Evolutionary conservation across 371 early-diverging fungal genomes (phyloP).

Genomic region (Actinomortierella wolfii): DNA sequence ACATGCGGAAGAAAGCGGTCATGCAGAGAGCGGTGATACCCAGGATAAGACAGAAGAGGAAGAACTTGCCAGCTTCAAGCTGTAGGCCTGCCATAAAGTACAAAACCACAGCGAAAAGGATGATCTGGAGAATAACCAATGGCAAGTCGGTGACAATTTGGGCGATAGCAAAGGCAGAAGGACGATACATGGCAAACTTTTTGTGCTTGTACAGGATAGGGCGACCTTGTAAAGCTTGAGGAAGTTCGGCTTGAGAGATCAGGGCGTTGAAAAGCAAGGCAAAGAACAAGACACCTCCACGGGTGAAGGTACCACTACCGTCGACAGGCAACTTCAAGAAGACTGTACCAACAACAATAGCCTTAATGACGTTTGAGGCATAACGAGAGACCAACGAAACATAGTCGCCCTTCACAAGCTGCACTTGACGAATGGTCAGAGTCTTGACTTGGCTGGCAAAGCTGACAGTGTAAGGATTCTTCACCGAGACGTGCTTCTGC

Average conservation of each 20-base stretch:
- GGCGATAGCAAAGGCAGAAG: slow-evolving; percentile 61
- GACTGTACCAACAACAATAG: slow-evolving; percentile 71
- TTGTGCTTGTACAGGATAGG: slow-evolving; percentile 66
- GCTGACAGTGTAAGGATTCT: slow-evolving; percentile 64
- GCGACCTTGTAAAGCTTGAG: slow-evolving; percentile 57
- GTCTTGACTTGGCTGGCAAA: slow-evolving; percentile 64
- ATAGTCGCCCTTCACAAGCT: slow-evolving; percentile 56
- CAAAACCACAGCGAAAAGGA: slow-evolving; percentile 57
- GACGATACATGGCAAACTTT: slow-evolving; percentile 63
- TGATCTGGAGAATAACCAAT: slow-evolving; percentile 48
- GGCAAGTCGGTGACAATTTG: slow-evolving; percentile 57
- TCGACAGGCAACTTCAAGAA: slow-evolving; percentile 60
- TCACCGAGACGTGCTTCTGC: slow-evolving; percentile 56
- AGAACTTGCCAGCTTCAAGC: slow-evolving; percentile 53
- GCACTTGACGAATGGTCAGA: slow-evolving; percentile 64
- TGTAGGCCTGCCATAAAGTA: slow-evolving; percentile 71
- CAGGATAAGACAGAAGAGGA: slow-evolving; percentile 54
- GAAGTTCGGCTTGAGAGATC: slow-evolving; percentile 56
- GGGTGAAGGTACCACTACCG: slow-evolving; percentile 66
- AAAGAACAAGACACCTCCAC: slow-evolving; percentile 71
- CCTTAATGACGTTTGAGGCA: slow-evolving; percentile 63
- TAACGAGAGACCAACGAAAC: slow-evolving; percentile 59
- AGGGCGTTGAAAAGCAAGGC: slow-evolving; percentile 58
- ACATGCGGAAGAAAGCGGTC: slow-evolving; percentile 60
- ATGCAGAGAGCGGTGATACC: slow-evolving; percentile 54